phyloP scores from a whole-genome alignment of 768 basidiomycete species.

The Collybia sordida region DNA sequence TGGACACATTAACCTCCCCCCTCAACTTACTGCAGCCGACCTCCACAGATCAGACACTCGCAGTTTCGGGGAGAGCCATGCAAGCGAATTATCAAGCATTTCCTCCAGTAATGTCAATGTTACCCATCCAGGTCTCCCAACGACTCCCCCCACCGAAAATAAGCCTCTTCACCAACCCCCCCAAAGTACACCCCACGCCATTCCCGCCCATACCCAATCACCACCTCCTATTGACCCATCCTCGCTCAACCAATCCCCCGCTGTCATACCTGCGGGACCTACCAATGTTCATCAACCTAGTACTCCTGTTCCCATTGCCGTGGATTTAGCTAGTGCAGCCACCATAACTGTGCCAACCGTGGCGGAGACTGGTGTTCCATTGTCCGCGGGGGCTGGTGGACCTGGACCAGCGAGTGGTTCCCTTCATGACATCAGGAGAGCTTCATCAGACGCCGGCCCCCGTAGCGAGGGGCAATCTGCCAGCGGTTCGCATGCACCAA shows the following conservation, averaged over 20 bases:
- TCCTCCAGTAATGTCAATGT: constrained; percentile 25
- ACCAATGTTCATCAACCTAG: background rate
- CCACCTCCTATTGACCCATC: constrained; percentile 23
- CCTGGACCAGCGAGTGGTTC: constrained; percentile 70
- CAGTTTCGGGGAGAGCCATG: constrained; percentile 86
- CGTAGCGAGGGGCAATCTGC: constrained; percentile 28
- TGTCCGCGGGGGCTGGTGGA: constrained; percentile 56
- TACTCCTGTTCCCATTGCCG: constrained; percentile 18
- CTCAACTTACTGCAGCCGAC: constrained; percentile 46
- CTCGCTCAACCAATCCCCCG: constrained; percentile 16
- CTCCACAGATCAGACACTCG: constrained; percentile 71
- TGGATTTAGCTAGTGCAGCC: constrained; percentile 31
- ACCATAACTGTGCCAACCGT: constrained; percentile 53
- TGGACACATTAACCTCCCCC: constrained; percentile 57
- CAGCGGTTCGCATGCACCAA: constrained; percentile 21
- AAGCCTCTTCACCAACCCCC: constrained; percentile 13
- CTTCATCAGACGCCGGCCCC: constrained; percentile 33
- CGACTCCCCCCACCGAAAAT: constrained; percentile 40
- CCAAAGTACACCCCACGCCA: constrained; percentile 12
- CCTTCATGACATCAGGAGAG: constrained; percentile 47
- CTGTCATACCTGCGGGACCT: constrained; percentile 32
- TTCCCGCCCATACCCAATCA: constrained; percentile 19
- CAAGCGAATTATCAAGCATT: constrained; percentile 66
- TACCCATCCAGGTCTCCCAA: constrained; percentile 33
- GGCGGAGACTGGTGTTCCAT: constrained; percentile 75